Evolutionary conservation across 805 yeast genomes (phyloP).

Genomic region (Candida ficus): DNA sequence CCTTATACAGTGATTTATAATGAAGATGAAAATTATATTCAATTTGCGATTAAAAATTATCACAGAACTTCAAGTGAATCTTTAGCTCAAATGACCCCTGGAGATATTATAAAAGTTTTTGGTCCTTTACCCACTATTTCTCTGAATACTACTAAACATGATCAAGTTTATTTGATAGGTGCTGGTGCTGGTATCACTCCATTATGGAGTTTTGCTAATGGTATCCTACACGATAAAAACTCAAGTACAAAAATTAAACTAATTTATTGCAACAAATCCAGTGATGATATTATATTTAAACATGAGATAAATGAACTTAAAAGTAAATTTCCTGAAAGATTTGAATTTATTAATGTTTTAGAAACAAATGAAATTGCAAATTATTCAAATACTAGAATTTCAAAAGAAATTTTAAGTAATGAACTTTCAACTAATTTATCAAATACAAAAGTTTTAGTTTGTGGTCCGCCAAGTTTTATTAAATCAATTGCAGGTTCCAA

Average conservation of each 20-base stretch:
- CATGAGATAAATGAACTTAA: background rate
- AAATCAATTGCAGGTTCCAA: background rate
- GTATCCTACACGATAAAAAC: background rate
- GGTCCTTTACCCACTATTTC: constrained; percentile 1
- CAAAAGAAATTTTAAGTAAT: background rate
- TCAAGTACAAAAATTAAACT: background rate
- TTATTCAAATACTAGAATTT: background rate
- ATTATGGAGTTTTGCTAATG: background rate
- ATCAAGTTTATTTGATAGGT: constrained; percentile 1
- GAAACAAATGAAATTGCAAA: background rate
- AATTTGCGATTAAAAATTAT: constrained; percentile 2
- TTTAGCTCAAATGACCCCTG: background rate
- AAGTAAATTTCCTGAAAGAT: background rate
- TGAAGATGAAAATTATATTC: background rate
- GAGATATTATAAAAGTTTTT: background rate
- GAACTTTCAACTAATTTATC: background rate
- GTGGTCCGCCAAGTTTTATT: constrained; percentile 2
- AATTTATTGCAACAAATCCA: background rate
- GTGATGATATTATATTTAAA: background rate
- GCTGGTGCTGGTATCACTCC: constrained; percentile 4
- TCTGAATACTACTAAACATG: background rate
- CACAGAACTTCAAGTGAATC: constrained; percentile 1
- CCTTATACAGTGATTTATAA: background rate
- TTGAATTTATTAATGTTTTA: background rate
- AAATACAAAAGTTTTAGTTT: background rate